Percentiles rank a stretch among this genome's conserved stretches.
phyloP scores from a whole-genome alignment of 352 stramenopile genomes.

The Thraustochytrium sp. region DNA sequence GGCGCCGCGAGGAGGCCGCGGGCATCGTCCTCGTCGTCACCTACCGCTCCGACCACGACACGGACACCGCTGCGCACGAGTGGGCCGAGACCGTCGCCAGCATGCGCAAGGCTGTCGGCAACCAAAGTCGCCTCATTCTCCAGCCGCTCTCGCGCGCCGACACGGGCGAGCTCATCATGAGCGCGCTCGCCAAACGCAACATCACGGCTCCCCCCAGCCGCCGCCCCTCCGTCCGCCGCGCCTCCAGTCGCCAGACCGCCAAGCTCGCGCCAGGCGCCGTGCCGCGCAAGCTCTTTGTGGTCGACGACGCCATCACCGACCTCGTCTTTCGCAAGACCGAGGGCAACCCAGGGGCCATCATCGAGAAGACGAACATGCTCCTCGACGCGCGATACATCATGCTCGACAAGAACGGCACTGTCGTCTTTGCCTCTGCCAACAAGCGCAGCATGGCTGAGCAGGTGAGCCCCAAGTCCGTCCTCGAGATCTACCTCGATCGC shows the following conservation, averaged over 20 bases:
- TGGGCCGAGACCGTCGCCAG: background rate
- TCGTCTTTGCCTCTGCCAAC: background rate
- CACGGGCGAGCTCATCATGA: background rate
- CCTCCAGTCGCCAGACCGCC: background rate
- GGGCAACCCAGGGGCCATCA: background rate
- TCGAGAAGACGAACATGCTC: background rate
- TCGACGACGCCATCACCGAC: background rate
- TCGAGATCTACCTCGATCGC: background rate
- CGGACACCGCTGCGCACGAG: background rate
- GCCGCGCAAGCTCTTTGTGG: background rate
- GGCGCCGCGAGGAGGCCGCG: background rate
- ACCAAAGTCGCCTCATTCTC: background rate
- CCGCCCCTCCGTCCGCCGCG: background rate
- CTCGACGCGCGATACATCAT: background rate
- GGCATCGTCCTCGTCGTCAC: background rate
- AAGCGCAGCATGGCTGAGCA: background rate
- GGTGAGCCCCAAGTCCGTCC: background rate
- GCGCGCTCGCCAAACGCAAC: background rate
- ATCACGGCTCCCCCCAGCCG: background rate
- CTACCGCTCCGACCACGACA: background rate
- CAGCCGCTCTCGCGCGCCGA: background rate
- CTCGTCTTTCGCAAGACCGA: conserved; percentile 25
- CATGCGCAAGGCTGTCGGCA: conserved; percentile 1
- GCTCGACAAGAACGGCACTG: background rate
- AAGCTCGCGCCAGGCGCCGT: background rate